phyloP scores from a whole-genome alignment of 208 protist genomes.

The Plasmodiophora brassicae region DNA sequence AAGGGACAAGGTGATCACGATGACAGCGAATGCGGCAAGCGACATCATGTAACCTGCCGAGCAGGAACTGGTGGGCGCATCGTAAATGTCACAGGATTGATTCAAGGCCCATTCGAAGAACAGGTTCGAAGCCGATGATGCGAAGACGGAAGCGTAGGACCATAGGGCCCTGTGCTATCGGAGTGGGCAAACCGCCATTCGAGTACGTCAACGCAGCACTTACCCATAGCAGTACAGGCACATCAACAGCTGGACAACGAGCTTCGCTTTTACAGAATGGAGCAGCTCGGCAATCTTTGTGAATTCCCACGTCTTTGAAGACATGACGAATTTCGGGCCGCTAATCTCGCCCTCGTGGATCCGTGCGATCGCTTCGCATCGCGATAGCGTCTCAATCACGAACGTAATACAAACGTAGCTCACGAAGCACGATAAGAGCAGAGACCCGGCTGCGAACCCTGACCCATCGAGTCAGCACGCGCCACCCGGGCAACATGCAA shows the following conservation, averaged over 20 bases:
- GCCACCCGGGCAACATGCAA: neutral
- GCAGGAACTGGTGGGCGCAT: neutral
- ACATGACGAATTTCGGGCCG: neutral
- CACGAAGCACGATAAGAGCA: neutral
- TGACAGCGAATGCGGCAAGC: neutral
- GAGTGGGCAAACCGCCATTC: neutral
- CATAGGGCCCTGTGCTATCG: neutral
- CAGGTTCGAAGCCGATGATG: neutral
- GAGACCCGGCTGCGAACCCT: neutral
- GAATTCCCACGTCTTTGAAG: neutral
- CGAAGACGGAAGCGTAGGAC: neutral
- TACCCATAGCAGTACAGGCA: constrained; percentile 4
- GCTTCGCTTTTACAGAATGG: neutral
- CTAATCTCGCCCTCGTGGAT: neutral
- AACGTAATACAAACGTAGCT: constrained; percentile 5
- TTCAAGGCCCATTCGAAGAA: neutral
- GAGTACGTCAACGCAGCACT: neutral
- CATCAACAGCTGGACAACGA: neutral
- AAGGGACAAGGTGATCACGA: neutral
- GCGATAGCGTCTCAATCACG: neutral
- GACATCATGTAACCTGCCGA: neutral
- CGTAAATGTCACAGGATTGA: neutral
- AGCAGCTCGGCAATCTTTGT: neutral
- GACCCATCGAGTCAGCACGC: neutral
- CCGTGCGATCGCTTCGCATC: neutral